These are phyloP conservation scores for Ustilago bromivora DNA, from an alignment of 1,284 basidiomycete genomes.

Conservation along the genomic window DNA sequence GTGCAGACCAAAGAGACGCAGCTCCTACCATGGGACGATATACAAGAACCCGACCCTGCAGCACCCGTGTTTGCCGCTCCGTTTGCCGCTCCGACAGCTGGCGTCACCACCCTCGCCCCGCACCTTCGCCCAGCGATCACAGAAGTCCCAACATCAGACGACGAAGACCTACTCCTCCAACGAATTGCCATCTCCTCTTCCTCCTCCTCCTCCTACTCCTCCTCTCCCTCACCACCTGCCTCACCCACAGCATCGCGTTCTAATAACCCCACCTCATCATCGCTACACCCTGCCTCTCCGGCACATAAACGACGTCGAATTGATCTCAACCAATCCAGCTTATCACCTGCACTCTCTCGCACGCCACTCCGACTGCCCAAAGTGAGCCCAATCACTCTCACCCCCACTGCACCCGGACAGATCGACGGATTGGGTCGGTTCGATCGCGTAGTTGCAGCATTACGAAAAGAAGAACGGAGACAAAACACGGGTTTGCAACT, in stretches of 20 bases:
- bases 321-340: not conserved
- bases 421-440: constrained; percentile 1
- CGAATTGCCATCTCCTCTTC: constrained; percentile 1
- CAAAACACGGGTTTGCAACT: constrained; percentile 30
- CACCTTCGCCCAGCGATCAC: not conserved
- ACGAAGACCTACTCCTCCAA: constrained; percentile 34
- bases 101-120: not conserved
- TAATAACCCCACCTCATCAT: not conserved
- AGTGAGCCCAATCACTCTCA: constrained; percentile 30
- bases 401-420: not conserved
- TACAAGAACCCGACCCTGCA: not conserved
- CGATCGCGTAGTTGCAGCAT: constrained; percentile 31
- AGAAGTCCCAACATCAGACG: constrained; percentile 34
- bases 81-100: not conserved
- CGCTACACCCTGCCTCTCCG: not conserved
- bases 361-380: not conserved
- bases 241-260: not conserved
- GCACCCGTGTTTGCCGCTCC: not conserved
- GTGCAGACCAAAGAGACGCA: constrained; percentile 10
- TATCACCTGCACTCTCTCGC: constrained; percentile 2
- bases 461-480: constrained; percentile 27
- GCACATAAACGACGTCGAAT: constrained; percentile 6
- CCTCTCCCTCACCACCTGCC: constrained; percentile 6
- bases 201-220: not conserved
- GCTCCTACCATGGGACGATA: constrained; percentile 25